Percentiles rank a stretch among this genome's conserved stretches.
Evolutionary conservation across 2,329 filamentous ascomycete genomes (phyloP).

Genomic region (Dothideomycetes sp.): DNA sequence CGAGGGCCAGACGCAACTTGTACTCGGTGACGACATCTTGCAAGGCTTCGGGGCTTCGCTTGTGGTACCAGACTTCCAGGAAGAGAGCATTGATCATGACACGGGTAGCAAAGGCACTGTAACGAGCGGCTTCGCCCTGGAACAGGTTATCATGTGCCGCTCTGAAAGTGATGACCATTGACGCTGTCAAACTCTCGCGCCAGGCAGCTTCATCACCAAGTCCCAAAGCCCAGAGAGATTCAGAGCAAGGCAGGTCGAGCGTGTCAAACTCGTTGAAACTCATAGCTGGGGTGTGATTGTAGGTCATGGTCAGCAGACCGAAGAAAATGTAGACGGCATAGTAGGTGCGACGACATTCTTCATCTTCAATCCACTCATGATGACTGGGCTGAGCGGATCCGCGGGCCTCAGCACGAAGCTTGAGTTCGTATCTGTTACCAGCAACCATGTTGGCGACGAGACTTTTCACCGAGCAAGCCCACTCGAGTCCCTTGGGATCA

Average conservation of each 20-base stretch:
- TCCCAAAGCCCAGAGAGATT: conserved; percentile 86
- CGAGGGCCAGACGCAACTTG: conserved; percentile 86
- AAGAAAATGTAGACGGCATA: conserved; percentile 99
- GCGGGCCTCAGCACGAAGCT: conserved; percentile 81
- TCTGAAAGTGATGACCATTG: conserved; percentile 74
- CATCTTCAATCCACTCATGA: conserved; percentile 91
- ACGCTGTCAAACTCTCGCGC: conserved; percentile 64
- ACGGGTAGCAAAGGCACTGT: conserved; percentile 92
- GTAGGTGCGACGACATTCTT: conserved; percentile 91
- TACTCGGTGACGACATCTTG: conserved; percentile 98
- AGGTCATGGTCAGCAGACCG: conserved; percentile 84
- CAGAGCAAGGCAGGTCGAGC: conserved; percentile 81
- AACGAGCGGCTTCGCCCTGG: conserved; percentile 79
- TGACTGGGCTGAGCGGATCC: conserved; percentile 65
- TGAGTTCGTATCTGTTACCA: conserved; percentile 91
- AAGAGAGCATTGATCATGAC: conserved; percentile 99
- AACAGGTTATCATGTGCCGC: conserved; percentile 92
- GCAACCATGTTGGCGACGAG: conserved; percentile 97
- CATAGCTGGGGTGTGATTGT: conserved; percentile 96
- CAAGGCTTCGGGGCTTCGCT: conserved; percentile 91
- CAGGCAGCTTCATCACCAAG: conserved; percentile 69
- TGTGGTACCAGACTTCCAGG: conserved; percentile 97
- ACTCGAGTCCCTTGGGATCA: conserved; percentile 92
- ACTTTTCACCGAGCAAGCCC: conserved; percentile 98
- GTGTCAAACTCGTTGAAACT: conserved; percentile 98